Percentiles rank a stretch among this genome's conserved stretches.
phyloP scores from a whole-genome alignment of 345 rosid species.

The Lepidium sativum region DNA sequence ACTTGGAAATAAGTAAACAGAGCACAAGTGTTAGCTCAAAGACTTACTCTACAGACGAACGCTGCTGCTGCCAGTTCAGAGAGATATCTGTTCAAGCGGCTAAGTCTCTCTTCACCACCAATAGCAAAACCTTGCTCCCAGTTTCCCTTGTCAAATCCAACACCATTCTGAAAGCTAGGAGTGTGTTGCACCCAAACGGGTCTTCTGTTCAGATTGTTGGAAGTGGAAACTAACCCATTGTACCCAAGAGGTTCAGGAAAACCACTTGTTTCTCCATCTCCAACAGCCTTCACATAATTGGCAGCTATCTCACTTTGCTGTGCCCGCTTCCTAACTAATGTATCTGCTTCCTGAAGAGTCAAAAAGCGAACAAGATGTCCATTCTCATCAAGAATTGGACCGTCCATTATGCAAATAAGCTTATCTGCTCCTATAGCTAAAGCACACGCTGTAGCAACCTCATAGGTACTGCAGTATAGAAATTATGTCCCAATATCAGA shows the following conservation, averaged over 20 bases:
- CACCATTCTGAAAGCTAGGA: slow-evolving; percentile 69
- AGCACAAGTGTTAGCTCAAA: neutral
- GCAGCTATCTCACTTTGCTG: slow-evolving; percentile 92
- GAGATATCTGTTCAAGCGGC: slow-evolving; percentile 67
- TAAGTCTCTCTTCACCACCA: slow-evolving; percentile 82
- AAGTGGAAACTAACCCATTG: slow-evolving; percentile 30
- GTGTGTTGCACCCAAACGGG: slow-evolving; percentile 26
- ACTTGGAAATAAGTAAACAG: neutral
- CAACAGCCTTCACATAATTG: slow-evolving; percentile 82
- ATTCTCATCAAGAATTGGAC: slow-evolving; percentile 80
- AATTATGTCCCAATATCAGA: slow-evolving; percentile 6
- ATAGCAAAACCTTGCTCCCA: slow-evolving; percentile 97
- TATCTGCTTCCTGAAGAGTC: slow-evolving; percentile 88
- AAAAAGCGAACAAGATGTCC: slow-evolving; percentile 79
- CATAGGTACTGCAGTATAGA: slow-evolving; percentile 64
- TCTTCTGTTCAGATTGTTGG: slow-evolving; percentile 34
- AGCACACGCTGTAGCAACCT: slow-evolving; percentile 99
- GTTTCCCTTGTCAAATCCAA: slow-evolving; percentile 82
- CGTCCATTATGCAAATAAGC: slow-evolving; percentile 87
- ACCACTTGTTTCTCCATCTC: slow-evolving; percentile 35
- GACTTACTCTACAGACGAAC: slow-evolving; percentile 83
- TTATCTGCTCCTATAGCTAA: slow-evolving; percentile 90
- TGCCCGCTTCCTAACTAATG: slow-evolving; percentile 67
- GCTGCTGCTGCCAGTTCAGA: slow-evolving; percentile 96
- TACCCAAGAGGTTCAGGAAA: slow-evolving; percentile 34